Conservation (phyloP, 108 stramenopile genomes). For the Pseudonitzschia multistriata region DNA sequence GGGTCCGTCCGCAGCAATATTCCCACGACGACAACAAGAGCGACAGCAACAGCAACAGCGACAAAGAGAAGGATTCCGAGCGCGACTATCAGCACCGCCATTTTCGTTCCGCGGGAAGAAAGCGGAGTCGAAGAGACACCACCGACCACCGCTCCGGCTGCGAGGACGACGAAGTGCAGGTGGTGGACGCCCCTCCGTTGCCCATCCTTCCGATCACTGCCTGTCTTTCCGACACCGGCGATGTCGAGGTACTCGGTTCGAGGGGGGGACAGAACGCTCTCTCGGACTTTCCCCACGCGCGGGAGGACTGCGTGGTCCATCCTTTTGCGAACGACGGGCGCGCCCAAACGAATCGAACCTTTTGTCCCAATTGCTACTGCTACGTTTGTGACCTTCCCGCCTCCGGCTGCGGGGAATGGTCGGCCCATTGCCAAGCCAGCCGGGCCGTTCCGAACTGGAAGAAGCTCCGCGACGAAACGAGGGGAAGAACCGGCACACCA, state of each 20-base stretch:
- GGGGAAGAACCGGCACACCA: too few species aligned
- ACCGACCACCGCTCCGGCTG: too few species aligned
- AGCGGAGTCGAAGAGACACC: too few species aligned
- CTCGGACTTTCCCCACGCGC: conserved; percentile 13
- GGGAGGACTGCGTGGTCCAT: conserved; percentile 1
- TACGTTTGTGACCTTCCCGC: conserved; percentile 9
- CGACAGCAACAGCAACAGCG: background rate
- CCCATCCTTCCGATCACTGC: too few species aligned
- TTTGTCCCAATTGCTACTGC: background rate
- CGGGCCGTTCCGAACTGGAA: background rate
- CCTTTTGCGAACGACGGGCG: background rate
- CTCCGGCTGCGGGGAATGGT: background rate
- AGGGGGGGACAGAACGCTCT: background rate
- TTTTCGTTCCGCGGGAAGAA: too few species aligned
- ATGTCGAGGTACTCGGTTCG: background rate
- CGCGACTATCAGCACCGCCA: too few species aligned
- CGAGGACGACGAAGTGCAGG: too few species aligned
- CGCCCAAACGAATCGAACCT: background rate
- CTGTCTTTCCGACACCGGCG: background rate
- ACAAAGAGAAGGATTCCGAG: background rate
- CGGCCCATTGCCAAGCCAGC: conserved; percentile 6
- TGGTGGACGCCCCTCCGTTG: too few species aligned
- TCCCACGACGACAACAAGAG: background rate
- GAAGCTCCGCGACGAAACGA: too few species aligned
- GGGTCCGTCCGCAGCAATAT: too few species aligned